These are phyloP conservation scores for Pyrenophora graminea DNA, from an alignment of 2,329 filamentous ascomycete species.

Conservation along the genomic window DNA sequence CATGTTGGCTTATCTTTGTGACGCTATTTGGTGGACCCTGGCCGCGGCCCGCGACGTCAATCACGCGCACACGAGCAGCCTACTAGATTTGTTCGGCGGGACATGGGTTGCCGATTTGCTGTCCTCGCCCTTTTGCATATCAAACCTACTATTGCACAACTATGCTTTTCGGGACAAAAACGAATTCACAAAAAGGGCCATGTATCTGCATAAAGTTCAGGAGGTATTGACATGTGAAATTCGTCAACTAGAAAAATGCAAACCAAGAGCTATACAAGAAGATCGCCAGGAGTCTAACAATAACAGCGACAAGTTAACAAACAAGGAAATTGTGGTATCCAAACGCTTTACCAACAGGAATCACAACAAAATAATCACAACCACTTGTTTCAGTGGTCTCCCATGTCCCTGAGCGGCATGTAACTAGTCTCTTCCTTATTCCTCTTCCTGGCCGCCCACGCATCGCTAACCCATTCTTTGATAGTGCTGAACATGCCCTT, in stretches of 20 bases:
- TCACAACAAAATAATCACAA: neutral
- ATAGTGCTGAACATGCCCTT: constrained; percentile 27
- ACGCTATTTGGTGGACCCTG: constrained; percentile 20
- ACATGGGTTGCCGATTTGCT: neutral
- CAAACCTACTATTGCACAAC: too few species aligned
- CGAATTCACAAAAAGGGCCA: too few species aligned
- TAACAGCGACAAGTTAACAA: neutral
- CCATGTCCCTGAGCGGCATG: constrained; percentile 52
- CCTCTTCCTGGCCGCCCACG: constrained; percentile 41
- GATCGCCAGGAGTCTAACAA: constrained; percentile 10
- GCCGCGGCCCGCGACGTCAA: constrained; percentile 21
- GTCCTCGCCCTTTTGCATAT: too few species aligned
- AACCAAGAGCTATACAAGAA: neutral
- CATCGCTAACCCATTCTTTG: constrained; percentile 37
- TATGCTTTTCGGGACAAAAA: too few species aligned
- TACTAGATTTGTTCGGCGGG: constrained; percentile 5
- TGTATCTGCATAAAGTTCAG: neutral
- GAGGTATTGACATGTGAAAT: neutral
- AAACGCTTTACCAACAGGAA: constrained; percentile 5
- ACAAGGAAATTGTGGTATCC: constrained; percentile 16
- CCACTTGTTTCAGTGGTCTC: constrained; percentile 26
- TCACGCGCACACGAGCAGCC: constrained; percentile 21
- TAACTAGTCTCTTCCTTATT: constrained; percentile 50
- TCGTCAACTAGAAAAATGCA: too few species aligned
- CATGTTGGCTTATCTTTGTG: constrained; percentile 30